Evolutionary conservation across 805 yeast genomes (phyloP).

Genomic region (Blastobotrys chiropterorum): DNA sequence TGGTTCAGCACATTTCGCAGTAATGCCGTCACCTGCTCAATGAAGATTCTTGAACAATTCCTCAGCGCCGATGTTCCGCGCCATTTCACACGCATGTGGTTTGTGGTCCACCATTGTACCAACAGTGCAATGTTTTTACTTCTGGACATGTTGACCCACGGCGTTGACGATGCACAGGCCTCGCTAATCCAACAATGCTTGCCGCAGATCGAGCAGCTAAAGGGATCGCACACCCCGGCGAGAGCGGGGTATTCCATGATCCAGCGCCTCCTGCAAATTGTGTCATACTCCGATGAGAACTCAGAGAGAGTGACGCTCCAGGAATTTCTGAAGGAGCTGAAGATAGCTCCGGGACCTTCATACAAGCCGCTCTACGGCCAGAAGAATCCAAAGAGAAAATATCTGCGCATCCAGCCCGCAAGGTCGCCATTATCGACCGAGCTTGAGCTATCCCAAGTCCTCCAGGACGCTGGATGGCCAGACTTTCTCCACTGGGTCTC

Average conservation of each 20-base stretch:
- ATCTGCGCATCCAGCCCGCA: not conserved
- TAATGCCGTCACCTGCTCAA: not conserved
- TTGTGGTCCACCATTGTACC: not conserved
- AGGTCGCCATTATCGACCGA: not conserved
- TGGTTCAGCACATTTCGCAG: not conserved
- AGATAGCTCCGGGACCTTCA: not conserved
- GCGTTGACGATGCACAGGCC: not conserved
- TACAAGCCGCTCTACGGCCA: not conserved
- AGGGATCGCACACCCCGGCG: not conserved
- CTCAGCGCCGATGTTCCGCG: not conserved
- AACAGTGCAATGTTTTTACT: conserved; percentile 1
- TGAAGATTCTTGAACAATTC: not conserved
- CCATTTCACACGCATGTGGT: not conserved
- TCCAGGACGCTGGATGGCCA: not conserved
- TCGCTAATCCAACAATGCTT: not conserved
- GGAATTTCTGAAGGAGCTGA: not conserved
- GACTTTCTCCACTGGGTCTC: conserved; percentile 1
- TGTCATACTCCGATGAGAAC: not conserved
- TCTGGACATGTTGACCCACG: not conserved
- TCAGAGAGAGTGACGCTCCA: not conserved
- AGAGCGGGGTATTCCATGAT: not conserved
- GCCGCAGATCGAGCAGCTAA: not conserved
- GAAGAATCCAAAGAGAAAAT: not conserved
- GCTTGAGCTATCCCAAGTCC: not conserved
- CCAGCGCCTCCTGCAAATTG: not conserved